phyloP scores from a whole-genome alignment of 306 rosid species.

The Amphicarpaea edgeworthii region DNA sequence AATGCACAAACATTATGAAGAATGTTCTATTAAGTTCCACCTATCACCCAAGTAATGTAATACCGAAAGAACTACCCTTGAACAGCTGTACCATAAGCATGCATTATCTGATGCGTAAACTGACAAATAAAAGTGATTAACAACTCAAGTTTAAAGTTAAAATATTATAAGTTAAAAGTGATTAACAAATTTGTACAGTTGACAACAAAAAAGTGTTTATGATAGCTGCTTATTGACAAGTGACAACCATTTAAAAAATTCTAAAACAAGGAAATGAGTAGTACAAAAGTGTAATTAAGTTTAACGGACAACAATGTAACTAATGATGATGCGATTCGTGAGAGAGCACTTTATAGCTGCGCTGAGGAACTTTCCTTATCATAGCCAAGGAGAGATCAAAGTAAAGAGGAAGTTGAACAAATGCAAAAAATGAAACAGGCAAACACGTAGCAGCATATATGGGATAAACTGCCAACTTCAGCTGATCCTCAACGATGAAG shows the following conservation, averaged over 20 bases:
- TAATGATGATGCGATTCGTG: neutral
- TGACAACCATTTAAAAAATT: constrained; percentile 13
- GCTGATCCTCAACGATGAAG: constrained; percentile 35
- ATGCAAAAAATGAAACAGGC: constrained; percentile 55
- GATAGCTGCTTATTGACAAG: neutral
- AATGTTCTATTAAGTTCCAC: no score
- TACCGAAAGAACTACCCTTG: no score
- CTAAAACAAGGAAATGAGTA: neutral
- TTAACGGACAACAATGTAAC: neutral
- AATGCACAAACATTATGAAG: no score
- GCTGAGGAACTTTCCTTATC: constrained; percentile 56
- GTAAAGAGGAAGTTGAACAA: constrained; percentile 60
- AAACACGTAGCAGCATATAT: constrained; percentile 51
- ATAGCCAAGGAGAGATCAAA: constrained; percentile 50
- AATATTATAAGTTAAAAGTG: neutral
- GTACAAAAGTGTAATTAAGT: neutral
- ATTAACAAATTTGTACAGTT: neutral
- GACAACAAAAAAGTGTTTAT: neutral
- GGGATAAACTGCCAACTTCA: constrained; percentile 51
- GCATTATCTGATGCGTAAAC: no score
- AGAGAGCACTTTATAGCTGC: constrained; percentile 48
- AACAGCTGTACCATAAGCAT: no score
- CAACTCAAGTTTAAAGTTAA: neutral
- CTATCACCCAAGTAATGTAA: no score
- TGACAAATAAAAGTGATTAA: neutral